Base-by-base conservation (phyloP, 495 filamentous ascomycete species). In the Xylaria cubensis region DNA sequence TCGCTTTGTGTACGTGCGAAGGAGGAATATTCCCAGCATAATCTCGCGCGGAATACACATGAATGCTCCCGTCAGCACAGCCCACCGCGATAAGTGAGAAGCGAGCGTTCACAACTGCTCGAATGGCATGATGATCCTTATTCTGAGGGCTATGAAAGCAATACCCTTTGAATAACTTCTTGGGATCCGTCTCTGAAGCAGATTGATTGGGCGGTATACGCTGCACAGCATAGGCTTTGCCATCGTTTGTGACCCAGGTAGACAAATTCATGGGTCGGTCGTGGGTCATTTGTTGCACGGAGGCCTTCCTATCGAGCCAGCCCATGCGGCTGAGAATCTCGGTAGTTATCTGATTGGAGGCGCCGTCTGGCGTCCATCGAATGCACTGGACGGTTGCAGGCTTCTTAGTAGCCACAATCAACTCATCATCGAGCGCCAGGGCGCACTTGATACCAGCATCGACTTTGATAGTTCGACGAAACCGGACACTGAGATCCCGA, bases 381-480 rank as follows among this genome's bases (percentile, higher is more conserved):
- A 99, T 98, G 79, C 94, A 98, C 78, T 99, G 97, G 15, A 98
- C 90, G 41, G 97, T 97, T 2, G 94, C 91, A 2, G 97, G 97
- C 78, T 95, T 97, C 73, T 92, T 86, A 4, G 97, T 99, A 10
- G 96, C 94, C 51, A 99, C 95, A 48, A 99, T 87, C 41, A 99
- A 86, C 80, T 98, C 97, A 42, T 96, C 92, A 74, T 98, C 97
- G 48, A 98, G 86, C 3, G 97, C 95, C 61, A 98, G 80, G n/a
- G 92, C 94, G 74, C 84, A 88, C 74, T 90, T 90, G 73, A 99
- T 97, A 1, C 97, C 97, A 10, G 97, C 97, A 80, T 99, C 96
- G 26, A 99, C 93, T 81, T 97, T 97, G 70, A 99, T 98, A 29
- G 97, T 95, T 94, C 98, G 98, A 64, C 96, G 88, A 82, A 99